Conservation (phyloP, 2,329 filamentous ascomycete genomes). For the Claviceps citrina region DNA sequence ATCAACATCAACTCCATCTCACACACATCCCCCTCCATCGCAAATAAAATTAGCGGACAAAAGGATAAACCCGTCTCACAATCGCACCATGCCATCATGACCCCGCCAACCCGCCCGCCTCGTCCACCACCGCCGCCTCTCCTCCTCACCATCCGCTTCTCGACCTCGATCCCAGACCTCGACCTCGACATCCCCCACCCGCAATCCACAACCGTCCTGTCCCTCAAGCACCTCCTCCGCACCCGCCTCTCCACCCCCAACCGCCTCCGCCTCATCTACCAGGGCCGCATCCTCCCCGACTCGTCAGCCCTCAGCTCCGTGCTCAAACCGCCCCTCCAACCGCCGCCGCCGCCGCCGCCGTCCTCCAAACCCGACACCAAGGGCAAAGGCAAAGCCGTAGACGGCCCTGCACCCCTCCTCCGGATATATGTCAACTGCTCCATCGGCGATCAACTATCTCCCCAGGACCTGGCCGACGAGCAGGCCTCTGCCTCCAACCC, state of each 20-base stretch:
- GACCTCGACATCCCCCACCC: conserved; percentile 60
- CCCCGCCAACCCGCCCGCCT: conserved; percentile 8
- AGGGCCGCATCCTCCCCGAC: conserved; percentile 74
- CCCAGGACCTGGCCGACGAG: conserved; percentile 55
- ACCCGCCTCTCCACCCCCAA: conserved; percentile 50
- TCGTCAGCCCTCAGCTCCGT: conserved; percentile 49
- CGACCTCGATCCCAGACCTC: conserved; percentile 68
- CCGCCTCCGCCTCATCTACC: conserved; percentile 76
- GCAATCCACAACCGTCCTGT: conserved; percentile 52
- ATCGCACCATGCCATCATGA: conserved; percentile 7
- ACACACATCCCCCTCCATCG: too few species aligned
- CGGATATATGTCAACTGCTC: conserved; percentile 87
- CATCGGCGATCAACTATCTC: conserved; percentile 59
- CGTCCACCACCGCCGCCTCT: conserved; percentile 26
- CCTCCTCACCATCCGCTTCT: conserved; percentile 80
- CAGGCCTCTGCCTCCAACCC: conserved; percentile 28
- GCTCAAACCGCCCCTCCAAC: conserved; percentile 48
- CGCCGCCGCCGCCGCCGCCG: conserved; percentile 25
- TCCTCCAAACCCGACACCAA: conserved; percentile 17
- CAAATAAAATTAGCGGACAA: too few species aligned
- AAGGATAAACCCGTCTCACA: too few species aligned
- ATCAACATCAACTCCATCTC: too few species aligned
- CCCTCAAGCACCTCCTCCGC: conserved; percentile 72
- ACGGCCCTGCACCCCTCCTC: conserved; percentile 11
- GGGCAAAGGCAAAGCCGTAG: conserved; percentile 45